Percentiles rank a stretch among this genome's conserved stretches.
Evolutionary conservation across 345 rosid species (phyloP).

Genomic region (Noccaea caerulescens): DNA sequence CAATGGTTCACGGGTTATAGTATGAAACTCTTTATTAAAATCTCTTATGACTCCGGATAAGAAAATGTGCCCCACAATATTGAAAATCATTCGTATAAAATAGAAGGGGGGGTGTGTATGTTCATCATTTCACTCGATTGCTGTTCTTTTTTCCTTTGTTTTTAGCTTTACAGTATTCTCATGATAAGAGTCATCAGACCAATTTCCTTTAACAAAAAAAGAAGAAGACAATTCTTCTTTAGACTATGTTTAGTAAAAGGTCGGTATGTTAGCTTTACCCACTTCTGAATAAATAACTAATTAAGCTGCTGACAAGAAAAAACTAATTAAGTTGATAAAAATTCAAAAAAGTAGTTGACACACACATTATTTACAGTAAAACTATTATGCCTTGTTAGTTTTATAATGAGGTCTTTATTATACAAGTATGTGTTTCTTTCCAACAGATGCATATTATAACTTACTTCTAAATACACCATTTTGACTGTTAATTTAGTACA

Average conservation of each 20-base stretch:
- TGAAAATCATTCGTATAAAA: background rate
- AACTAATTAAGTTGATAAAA: slow-evolving; percentile 31
- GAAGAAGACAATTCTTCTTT: too few species aligned
- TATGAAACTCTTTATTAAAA: background rate
- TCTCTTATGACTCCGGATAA: slow-evolving; percentile 8
- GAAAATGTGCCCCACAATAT: slow-evolving; percentile 1
- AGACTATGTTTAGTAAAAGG: slow-evolving; percentile 13
- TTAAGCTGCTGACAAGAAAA: slow-evolving; percentile 9
- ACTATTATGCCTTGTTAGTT: slow-evolving; percentile 11
- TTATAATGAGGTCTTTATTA: background rate
- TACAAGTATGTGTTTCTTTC: slow-evolving; percentile 8
- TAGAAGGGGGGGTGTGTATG: background rate
- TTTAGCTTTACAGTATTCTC: slow-evolving; percentile 33
- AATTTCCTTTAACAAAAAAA: too few species aligned
- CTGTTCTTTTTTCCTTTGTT: slow-evolving; percentile 19
- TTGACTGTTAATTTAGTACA: background rate
- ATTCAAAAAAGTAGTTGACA: slow-evolving; percentile 34
- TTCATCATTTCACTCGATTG: slow-evolving; percentile 38
- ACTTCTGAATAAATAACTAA: slow-evolving; percentile 33
- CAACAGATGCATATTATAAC: background rate
- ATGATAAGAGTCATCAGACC: too few species aligned
- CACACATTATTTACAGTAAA: slow-evolving; percentile 14
- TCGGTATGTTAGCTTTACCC: slow-evolving; percentile 46
- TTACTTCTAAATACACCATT: too few species aligned
- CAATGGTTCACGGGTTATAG: background rate